Evolutionary conservation across 1,284 basidiomycete species (phyloP), one percentile per base, ranked within the genome.

Genomic region (Austroboletus niveus): DNA sequence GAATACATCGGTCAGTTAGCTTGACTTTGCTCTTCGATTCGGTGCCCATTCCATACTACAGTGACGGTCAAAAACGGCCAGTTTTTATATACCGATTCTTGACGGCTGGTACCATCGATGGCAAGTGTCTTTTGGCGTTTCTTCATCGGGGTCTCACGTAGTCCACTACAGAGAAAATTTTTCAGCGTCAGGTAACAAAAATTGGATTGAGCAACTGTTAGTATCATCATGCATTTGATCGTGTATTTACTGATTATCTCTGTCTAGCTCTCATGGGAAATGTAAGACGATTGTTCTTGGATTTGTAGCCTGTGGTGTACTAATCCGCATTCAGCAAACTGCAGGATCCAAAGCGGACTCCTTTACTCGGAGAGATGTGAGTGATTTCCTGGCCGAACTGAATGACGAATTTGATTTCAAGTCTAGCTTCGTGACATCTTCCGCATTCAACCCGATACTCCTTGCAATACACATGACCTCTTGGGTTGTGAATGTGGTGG

Each of bases 111-210:
- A 80, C 87, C 2, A 92, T 92, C 52, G 88, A 89, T 64, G 87
- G 87, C 81, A 36, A 60, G 66, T 43, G 66, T 48, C 4, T 30
- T 30, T 35, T 47, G 48, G 14, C 42, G 31, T 29, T 48, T 10
- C 31, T 24, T 14, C 12, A 8, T 17, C 34, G 5, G 24, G 17
- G 11, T n/a, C 47, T 57, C 20, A 45, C 45, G 20, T 35, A 45
- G 35, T 52, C 46, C 47, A 35, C 41, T 42, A 55, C 38, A 89
- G 88, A 92, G 69, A 92, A 92, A 69, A 92, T 92, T 17, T 92
- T 81, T 61, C 90, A 98, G 70, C 81, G 97, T 45, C 96, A 98
- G 70, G 84, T 98, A 27, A 98, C 92, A n/a, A 99, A 99, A 71
- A 80, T 94, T 14, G 95, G 93, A 1, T 71, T 99, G 44, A 92